These are phyloP conservation scores for Microcyclosporella mali DNA, from an alignment of 2,329 filamentous ascomycete genomes.

Conservation along the genomic window DNA sequence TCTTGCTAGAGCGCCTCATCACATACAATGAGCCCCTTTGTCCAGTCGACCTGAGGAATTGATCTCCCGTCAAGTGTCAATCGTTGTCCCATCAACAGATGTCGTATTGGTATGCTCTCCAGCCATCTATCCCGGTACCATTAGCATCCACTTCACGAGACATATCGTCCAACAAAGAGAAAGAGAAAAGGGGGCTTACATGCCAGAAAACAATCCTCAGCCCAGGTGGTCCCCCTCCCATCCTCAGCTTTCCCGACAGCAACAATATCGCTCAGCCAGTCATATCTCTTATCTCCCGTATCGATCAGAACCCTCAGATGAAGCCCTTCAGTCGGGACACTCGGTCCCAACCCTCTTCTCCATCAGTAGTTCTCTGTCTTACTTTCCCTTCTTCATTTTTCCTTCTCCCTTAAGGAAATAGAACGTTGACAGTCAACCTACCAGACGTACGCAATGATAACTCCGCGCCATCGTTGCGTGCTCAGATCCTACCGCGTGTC, in stretches of 20 bases:
- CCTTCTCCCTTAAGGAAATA: slow-evolving; percentile 30
- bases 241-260: slow-evolving; percentile 14
- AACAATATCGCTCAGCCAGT: slow-evolving; percentile 36
- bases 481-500: slow-evolving; percentile 33
- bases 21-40: no score
- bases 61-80: no score
- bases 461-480: no score
- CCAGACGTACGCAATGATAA: no score
- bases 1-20: no score
- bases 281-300: slow-evolving; percentile 30
- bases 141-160: background rate
- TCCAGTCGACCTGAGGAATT: no score
- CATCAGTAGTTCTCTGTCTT: no score
- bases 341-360: slow-evolving; percentile 29
- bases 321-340: slow-evolving; percentile 24
- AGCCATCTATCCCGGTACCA: slow-evolving; percentile 5
- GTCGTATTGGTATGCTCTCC: slow-evolving; percentile 14
- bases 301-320: slow-evolving; percentile 33
- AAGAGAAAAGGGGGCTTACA: slow-evolving; percentile 16
- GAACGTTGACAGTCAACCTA: no score
- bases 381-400: no score
- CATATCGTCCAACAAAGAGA: background rate
- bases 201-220: slow-evolving; percentile 26
- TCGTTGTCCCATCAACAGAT: slow-evolving; percentile 16
- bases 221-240: slow-evolving; percentile 13